Evolutionary conservation across 2,329 filamentous ascomycete species (phyloP).

Genomic region (Pezizomycotina sp.): DNA sequence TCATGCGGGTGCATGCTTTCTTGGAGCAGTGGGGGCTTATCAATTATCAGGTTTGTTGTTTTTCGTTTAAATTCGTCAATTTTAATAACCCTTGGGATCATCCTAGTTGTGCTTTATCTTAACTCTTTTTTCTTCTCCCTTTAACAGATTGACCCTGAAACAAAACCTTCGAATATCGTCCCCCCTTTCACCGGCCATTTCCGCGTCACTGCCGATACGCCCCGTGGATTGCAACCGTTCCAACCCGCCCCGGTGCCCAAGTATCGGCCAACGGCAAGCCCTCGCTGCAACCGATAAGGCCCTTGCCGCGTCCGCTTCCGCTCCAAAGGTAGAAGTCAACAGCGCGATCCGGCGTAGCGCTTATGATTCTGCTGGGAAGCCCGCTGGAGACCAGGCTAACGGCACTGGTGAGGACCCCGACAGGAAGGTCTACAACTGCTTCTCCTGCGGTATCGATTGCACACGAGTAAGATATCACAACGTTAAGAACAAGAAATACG

Average conservation of each 20-base stretch:
- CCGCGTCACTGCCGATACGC: slow-evolving; percentile 87
- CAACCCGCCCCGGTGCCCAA: slow-evolving; percentile 62
- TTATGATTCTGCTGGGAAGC: slow-evolving; percentile 81
- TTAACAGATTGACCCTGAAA: slow-evolving; percentile 73
- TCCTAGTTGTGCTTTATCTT: no score
- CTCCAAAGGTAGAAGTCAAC: slow-evolving; percentile 65
- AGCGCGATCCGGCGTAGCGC: slow-evolving; percentile 90
- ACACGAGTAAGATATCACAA: slow-evolving; percentile 55
- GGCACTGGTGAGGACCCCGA: slow-evolving; percentile 33
- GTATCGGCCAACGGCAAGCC: slow-evolving; percentile 43
- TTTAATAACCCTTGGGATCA: not conserved
- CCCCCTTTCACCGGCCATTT: slow-evolving; percentile 97
- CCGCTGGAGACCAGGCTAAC: slow-evolving; percentile 61
- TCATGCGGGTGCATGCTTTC: slow-evolving; percentile 97
- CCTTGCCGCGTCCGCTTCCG: slow-evolving; percentile 47
- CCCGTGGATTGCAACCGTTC: slow-evolving; percentile 83
- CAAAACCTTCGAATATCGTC: slow-evolving; percentile 83
- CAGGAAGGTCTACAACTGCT: slow-evolving; percentile 60
- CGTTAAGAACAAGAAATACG: slow-evolving; percentile 40
- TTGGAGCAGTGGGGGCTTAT: slow-evolving; percentile 97
- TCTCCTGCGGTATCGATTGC: slow-evolving; percentile 84
- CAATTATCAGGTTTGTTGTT: slow-evolving; percentile 70
- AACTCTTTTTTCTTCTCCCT: slow-evolving; percentile 25
- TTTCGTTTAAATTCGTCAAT: not conserved
- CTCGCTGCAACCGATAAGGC: slow-evolving; percentile 53